Evolutionary conservation across 2,329 filamentous ascomycete genomes (phyloP), one percentile per base, ranked within the genome.

Genomic region (Xylariomycetidae sp.): DNA sequence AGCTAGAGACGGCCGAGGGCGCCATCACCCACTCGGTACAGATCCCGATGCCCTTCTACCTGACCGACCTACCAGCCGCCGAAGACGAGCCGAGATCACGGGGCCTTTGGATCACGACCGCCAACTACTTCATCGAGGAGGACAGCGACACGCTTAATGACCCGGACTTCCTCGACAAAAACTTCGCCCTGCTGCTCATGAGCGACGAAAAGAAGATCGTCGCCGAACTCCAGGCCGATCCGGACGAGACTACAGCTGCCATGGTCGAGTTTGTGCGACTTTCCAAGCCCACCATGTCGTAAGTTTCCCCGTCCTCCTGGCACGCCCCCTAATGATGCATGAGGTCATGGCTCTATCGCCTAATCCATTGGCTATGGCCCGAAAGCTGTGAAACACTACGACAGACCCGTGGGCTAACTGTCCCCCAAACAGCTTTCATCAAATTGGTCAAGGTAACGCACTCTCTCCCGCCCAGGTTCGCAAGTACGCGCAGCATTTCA

Each of bases 401-500:
- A n/a, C n/a, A n/a, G n/a, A n/a, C n/a, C n/a, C n/a, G n/a, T n/a
- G n/a, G n/a, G n/a, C n/a, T n/a, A n/a, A n/a, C n/a, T n/a, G n/a
- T n/a, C n/a, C 28, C 12, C 9, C 12, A 31, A 16, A 29, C 41
- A 70, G 67, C 28, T 80, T 84, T 54, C 65, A 78, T 35, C 85
- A 89, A 56, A 77, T 88, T 34, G 78, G 82, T 12, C 75, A 81
- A 45, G 77, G 73, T 45, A 78, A 84, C 32, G 75, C 81, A 14
- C 82, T 97, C 33, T 80, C 84, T 4, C 71, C 92, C 2, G 72
- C 78, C 19, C 86, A 94, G 47, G 83, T 97, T 42, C 83, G 90
- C 43, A 82, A 87, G 48, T 85, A 94, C 42, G 88, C 89, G 8
- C 85, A 87, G 37, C 92, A 97, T 63, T 82, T 98, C 42, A 88